These are phyloP conservation scores for Pestalotiopsis sp. DNA, from an alignment of 2,329 filamentous ascomycete genomes.

Conservation along the genomic window DNA sequence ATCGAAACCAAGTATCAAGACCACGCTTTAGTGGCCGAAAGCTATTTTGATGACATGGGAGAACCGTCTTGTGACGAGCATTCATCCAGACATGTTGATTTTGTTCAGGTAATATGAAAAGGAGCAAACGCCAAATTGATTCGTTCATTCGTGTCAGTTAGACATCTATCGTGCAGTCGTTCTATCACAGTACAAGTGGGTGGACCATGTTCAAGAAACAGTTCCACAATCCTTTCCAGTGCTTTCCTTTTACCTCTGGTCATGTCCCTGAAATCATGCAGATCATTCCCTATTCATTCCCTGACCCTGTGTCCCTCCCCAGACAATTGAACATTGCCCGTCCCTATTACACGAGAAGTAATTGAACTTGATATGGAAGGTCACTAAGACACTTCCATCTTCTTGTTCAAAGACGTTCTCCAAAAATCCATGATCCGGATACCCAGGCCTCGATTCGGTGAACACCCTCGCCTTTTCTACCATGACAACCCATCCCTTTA, in stretches of 20 bases:
- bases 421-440: neutral
- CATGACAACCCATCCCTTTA: neutral
- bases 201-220: neutral
- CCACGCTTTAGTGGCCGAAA: too few relatives aligned
- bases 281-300: neutral
- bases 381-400: neutral
- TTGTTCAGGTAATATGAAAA: neutral
- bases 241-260: neutral
- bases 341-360: too few relatives aligned
- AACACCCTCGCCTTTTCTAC: neutral
- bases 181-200: neutral
- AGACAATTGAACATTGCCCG: too few relatives aligned
- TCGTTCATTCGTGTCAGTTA: neutral
- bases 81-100: neutral
- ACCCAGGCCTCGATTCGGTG: neutral
- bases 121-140: neutral
- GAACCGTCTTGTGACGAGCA: neutral
- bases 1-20: too few relatives aligned
- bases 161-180: conserved; percentile 1
- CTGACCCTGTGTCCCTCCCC: neutral
- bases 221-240: neutral
- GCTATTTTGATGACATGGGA: neutral
- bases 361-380: too few relatives aligned
- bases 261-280: neutral
- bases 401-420: neutral